Evolutionary conservation across 192 early-diverging fungal genomes (phyloP).

Genomic region (Obelidium mucronatum): DNA sequence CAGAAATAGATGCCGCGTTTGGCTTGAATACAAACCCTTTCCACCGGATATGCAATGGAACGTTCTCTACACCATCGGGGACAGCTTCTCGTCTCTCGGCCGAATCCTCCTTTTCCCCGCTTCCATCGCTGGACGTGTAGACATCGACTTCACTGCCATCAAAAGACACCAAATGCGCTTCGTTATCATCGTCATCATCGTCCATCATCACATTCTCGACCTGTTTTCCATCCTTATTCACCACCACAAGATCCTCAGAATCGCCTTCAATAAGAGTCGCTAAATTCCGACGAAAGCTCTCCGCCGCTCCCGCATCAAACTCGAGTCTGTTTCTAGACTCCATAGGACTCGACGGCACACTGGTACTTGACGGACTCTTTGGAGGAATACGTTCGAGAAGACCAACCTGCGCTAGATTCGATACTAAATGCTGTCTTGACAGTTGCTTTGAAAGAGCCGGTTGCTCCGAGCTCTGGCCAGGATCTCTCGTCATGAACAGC

Average conservation of each 20-base stretch:
- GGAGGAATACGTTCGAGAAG: conserved; percentile 4
- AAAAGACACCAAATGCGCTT: not conserved
- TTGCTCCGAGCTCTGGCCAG: not conserved
- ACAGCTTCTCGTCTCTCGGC: not conserved
- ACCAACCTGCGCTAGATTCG: conserved; percentile 18
- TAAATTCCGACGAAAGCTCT: conserved; percentile 15
- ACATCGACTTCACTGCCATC: conserved; percentile 22
- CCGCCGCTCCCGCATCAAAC: not conserved
- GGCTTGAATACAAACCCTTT: conserved; percentile 18
- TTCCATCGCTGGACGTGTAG: not conserved
- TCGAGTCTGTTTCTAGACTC: not conserved
- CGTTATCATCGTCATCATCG: not conserved
- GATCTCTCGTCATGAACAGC: conserved; percentile 10
- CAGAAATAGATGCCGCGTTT: not conserved
- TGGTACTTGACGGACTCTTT: not conserved
- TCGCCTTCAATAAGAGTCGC: conserved; percentile 2
- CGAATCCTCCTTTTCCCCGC: not conserved
- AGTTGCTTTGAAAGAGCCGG: not conserved
- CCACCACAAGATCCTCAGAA: not conserved
- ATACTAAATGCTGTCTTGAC: conserved; percentile 2
- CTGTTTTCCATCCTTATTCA: not conserved
- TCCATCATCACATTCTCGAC: not conserved
- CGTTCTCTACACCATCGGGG: not conserved
- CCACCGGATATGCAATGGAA: conserved; percentile 11
- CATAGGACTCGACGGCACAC: not conserved